These are phyloP conservation scores for Monilinia laxa DNA, from an alignment of 2,329 filamentous ascomycete species.

Conservation along the genomic window DNA sequence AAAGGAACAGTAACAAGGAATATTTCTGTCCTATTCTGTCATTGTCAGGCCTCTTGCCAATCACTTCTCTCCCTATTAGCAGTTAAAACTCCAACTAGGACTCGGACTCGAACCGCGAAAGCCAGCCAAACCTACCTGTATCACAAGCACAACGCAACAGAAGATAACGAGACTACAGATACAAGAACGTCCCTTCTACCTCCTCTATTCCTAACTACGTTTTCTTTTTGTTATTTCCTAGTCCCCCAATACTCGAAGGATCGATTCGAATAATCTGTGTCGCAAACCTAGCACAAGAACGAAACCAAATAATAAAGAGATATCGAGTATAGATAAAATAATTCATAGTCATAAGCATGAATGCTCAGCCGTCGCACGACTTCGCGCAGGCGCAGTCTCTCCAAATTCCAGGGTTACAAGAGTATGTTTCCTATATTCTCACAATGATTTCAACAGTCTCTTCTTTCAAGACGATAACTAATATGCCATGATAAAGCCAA, in stretches of 20 bases:
- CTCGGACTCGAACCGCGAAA: background rate
- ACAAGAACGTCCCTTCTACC: slow-evolving; percentile 1
- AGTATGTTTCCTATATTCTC: slow-evolving; percentile 27
- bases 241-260: slow-evolving; percentile 8
- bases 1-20: slow-evolving; percentile 1
- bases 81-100: background rate
- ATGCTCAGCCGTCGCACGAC: slow-evolving; percentile 31
- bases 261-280: slow-evolving; percentile 5
- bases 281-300: slow-evolving; percentile 1
- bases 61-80: background rate
- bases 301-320: background rate
- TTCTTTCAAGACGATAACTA: slow-evolving; percentile 34
- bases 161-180: background rate
- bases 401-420: slow-evolving; percentile 31
- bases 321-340: slow-evolving; percentile 19
- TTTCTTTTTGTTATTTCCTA: background rate
- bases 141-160: background rate
- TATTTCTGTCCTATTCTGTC: background rate
- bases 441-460: background rate
- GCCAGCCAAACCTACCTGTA: background rate
- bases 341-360: slow-evolving; percentile 27
- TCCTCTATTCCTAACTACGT: background rate
- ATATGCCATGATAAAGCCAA: slow-evolving; percentile 44
- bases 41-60: background rate
- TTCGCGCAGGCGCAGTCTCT: slow-evolving; percentile 34